Evolutionary conservation across 2,329 filamentous ascomycete genomes (phyloP), one percentile per base, ranked within the genome.

Genomic region (Microcyclosporella mali): DNA sequence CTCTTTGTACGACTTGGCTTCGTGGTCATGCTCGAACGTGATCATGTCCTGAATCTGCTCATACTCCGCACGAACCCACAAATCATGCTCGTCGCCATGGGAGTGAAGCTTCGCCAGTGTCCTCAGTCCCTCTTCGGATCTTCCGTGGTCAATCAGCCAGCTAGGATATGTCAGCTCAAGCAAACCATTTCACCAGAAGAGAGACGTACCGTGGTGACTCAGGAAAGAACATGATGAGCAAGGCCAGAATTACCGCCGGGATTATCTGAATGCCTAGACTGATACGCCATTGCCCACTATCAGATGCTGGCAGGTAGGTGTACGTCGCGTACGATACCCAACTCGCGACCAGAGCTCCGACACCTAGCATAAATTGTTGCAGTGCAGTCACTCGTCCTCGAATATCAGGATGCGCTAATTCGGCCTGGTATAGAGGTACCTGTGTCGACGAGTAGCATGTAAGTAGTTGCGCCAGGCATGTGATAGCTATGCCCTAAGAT

Each of bases 341-440:
- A 0, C 79, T 74, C 0, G 86, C 85, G 12, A 81, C 67, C 1
- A 92, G 73, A 12, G 84, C 70, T 43, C 86, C 86, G 19, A 90
- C 76, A 1, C 85, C 85, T 39, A 90, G 63, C 84, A 89, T 89
- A 59, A 89, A 88, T 56, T 89, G 85, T 62, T 89, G 85, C 3
- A 90, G 70, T 21, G 79, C 77, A 0, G 84, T 88, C 25, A 92
- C 75, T 49, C 81, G 72, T 10, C 85, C 86, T 61, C 86, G 78
- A 56, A 90, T 90, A 45, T 74, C 76, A 1, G 86, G 86, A 60
- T 90, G 86, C 3, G 82, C 81, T 17, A 90, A 73, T 58, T 92
- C 86, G 16, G 83, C n/a, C 21, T 25, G 9, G 21, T 25, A 6
- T 25, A 9, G n/a, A n/a, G n/a, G n/a, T n/a, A n/a, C n/a, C n/a